phyloP scores from a whole-genome alignment of 75 land plant species.

The Sequoiadendron giganteum region DNA sequence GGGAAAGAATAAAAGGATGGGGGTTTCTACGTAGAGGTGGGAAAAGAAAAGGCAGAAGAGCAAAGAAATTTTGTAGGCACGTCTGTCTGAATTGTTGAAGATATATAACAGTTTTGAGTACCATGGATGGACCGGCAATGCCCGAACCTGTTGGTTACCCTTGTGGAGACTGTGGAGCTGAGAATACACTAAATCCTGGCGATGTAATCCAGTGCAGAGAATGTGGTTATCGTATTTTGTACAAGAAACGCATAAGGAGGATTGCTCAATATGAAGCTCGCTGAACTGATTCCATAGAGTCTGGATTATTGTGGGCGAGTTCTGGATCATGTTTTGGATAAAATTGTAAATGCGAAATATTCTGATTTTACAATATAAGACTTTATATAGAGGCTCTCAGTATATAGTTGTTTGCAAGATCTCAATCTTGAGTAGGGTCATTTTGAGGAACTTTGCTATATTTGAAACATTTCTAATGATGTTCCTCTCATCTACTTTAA shows the following conservation, averaged over 20 bases:
- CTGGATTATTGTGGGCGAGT: background rate
- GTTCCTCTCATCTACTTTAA: background rate
- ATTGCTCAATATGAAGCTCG: slow-evolving; percentile 20
- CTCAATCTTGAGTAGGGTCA: background rate
- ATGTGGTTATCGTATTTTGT: too few relatives aligned
- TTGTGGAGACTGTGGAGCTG: slow-evolving; percentile 10
- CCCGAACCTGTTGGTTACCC: slow-evolving; percentile 69
- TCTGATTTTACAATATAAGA: background rate
- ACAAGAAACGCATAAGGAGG: background rate
- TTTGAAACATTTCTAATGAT: background rate
- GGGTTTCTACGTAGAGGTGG: too few relatives aligned
- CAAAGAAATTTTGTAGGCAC: too few relatives aligned
- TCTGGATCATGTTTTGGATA: background rate
- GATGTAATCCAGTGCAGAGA: too few relatives aligned
- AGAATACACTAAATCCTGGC: too few relatives aligned
- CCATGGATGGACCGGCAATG: slow-evolving; percentile 46
- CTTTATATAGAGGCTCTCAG: background rate
- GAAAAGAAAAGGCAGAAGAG: too few relatives aligned
- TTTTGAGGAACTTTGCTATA: background rate
- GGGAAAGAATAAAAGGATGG: too few relatives aligned
- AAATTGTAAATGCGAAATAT: background rate
- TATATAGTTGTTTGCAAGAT: too few relatives aligned
- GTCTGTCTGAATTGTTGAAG: too few relatives aligned
- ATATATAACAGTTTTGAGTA: too few relatives aligned
- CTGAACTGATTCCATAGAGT: background rate